Base-by-base conservation (phyloP, 306 rosid genomes). In the Lagenaria siceraria region DNA sequence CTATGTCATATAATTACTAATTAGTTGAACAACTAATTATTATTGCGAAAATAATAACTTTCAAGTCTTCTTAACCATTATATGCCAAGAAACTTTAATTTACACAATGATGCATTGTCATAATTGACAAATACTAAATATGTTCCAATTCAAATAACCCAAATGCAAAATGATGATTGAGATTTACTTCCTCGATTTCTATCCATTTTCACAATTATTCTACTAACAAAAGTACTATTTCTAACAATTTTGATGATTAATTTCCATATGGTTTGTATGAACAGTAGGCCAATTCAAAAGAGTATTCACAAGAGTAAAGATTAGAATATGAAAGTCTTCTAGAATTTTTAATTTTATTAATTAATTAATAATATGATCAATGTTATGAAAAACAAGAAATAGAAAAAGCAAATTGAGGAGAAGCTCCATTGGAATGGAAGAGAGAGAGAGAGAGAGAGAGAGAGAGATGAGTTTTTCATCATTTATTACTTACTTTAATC, bases 401-500 rank as follows among this genome's bases (percentile, higher is more conserved):
- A 64, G 46, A 64, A 35, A 59, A 10, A 24, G 11, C 36, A 64
- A 64, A 64, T 64, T 64, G 48, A 64, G 71, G 36, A 63, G 43
- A 31, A 42, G 33, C 35, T 2, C 73, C 74, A 22, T 58, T 58
- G 61, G 51, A 46, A 12, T 46, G 51, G 15, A 46, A 21, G 17
- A 29, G 48, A 42, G 22, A 66, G 52, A 66, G 52, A 66, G 48
- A 42, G 22, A 66, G 52, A 66, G 52, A 66, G 74, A 66, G 52
- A 66, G 74, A 66, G 74, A 66, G 51, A 65, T 65, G 72, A 36
- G 29, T 19, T 38, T 38, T 46, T 40, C 74, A 66, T n/a, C 74
- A 22, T 69, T 43, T 64, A 69, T 69, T 69, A 14, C 18, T 73
- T 72, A 49, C 55, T 71, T n/a, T 69, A 11, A 42, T 70, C 58